Base-by-base conservation (phyloP, 257 asterid genomes). In the Rauvolfia tetraphylla region DNA sequence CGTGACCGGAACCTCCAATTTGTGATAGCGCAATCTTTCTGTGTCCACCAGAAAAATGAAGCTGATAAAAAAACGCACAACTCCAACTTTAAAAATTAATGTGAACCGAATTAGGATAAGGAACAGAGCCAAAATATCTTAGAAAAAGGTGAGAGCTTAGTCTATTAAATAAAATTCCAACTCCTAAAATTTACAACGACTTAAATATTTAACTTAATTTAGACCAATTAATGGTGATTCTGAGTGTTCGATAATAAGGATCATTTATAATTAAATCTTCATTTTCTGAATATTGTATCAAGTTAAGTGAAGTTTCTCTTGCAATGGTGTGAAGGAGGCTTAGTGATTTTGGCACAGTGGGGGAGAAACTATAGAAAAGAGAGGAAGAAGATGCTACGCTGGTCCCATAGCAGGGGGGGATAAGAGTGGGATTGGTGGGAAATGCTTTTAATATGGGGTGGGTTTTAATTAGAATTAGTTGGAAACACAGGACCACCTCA, bases 401-500 rank as follows among this genome's bases (percentile, higher is more conserved):
- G 96, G 96, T 89, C 96, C 97, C 92, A 81, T 68, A n/a, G 48
- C 15, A 23, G 73, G 44, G 36, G 29, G 31, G 76, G 74, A 54
- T 17, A 77, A 71, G 44, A n/a, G 59, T 75, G 67, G 74, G 81
- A 88, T 74, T 83, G 93, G 81, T 86, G 88, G 92, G 72, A 71
- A 49, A 34, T 76, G 78, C 58, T 58, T 80, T 75, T 75, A 76
- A 61, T 41, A 59, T 10, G 72, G 74, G 46, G 44, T 39, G 79
- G 76, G 89, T 80, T 86, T 89, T 86, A 89, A 89, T 87, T 91
- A 78, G 89, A 85, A 91, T 88, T 87, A 88, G 93, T 88, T 91
- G 90, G 93, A 88, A 84, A 84, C 53, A 3, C 14, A 81, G 98
- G 98, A 91, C 98, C 97, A 93, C 98, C 88, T 87, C 91, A 87